Percentiles rank a stretch among this genome's conserved stretches.
These are phyloP conservation scores for Dactylorhiza incarnata DNA, from an alignment of 106 monocot genomes.

Conservation along the genomic window DNA sequence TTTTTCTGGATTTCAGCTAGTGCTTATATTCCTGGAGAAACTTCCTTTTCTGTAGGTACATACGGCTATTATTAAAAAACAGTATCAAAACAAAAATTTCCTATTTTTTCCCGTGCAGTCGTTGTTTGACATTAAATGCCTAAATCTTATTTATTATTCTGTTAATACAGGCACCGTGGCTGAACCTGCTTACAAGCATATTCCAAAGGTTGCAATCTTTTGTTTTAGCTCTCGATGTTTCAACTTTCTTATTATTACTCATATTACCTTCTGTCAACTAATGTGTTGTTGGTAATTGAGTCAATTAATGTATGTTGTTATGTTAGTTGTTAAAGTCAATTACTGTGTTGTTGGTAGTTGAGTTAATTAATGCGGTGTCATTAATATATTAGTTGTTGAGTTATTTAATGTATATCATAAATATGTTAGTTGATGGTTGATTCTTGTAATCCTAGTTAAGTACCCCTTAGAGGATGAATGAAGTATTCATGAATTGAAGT, in stretches of 20 bases:
- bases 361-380: too few species aligned
- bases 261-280: not conserved
- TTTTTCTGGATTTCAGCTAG: slow-evolving; percentile 43
- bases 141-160: slow-evolving; percentile 4
- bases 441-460: too few species aligned
- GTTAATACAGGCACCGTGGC: slow-evolving; percentile 35
- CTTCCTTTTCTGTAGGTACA: slow-evolving; percentile 55
- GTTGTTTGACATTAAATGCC: not conserved
- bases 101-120: not conserved
- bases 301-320: too few species aligned
- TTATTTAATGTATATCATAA: too few species aligned
- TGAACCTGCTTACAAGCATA: slow-evolving; percentile 65
- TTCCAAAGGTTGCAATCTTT: slow-evolving; percentile 66
- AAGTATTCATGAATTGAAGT: too few species aligned
- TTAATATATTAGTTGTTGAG: too few species aligned
- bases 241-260: not conserved
- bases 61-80: not conserved
- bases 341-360: too few species aligned
- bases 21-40: slow-evolving; percentile 81
- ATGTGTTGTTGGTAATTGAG: too few species aligned
- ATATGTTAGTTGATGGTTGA: too few species aligned
- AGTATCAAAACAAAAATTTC: not conserved
- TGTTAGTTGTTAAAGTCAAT: too few species aligned
- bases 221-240: slow-evolving; percentile 2
- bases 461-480: too few species aligned